These are phyloP conservation scores for Sarocladiaceae sp. DNA, from an alignment of 2,329 filamentous ascomycete species.

Conservation along the genomic window DNA sequence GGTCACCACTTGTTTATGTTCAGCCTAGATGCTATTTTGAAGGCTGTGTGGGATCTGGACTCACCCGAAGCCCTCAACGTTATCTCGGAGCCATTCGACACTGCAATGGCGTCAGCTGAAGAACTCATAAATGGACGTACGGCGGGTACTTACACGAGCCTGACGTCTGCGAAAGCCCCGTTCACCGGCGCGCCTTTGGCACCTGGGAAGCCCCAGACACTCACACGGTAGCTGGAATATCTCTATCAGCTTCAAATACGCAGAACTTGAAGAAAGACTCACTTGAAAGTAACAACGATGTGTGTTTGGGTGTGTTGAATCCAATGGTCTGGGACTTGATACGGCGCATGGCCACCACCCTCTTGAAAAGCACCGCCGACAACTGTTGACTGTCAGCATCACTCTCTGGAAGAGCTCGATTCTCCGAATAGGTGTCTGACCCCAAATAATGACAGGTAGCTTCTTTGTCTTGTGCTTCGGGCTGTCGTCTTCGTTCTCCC, in stretches of 20 bases:
- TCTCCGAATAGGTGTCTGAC: too few relatives aligned
- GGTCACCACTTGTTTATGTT: constrained; percentile 15
- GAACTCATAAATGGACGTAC: too few relatives aligned
- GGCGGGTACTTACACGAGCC: constrained; percentile 23
- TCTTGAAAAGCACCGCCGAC: constrained; percentile 28
- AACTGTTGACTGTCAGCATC: neutral
- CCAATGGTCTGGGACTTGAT: constrained; percentile 38
- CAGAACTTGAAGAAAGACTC: neutral
- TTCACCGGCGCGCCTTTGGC: constrained; percentile 14
- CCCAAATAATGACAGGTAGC: constrained; percentile 18
- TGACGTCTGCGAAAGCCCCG: constrained; percentile 19
- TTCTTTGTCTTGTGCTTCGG: too few relatives aligned
- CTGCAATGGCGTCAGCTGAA: neutral
- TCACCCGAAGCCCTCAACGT: constrained; percentile 23
- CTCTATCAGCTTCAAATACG: neutral
- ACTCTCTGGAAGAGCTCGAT: too few relatives aligned
- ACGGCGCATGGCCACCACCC: constrained; percentile 40
- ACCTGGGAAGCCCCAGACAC: constrained; percentile 38
- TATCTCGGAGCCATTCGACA: constrained; percentile 28
- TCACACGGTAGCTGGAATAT: constrained; percentile 30
- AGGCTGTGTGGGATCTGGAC: neutral
- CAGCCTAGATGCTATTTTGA: neutral
- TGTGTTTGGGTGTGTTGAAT: constrained; percentile 31
- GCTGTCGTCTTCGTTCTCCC: neutral
- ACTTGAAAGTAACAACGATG: constrained; percentile 41